Percentiles rank a stretch among this genome's conserved stretches.
phyloP scores from a whole-genome alignment of 345 rosid genomes.

The Populus euphratica region DNA sequence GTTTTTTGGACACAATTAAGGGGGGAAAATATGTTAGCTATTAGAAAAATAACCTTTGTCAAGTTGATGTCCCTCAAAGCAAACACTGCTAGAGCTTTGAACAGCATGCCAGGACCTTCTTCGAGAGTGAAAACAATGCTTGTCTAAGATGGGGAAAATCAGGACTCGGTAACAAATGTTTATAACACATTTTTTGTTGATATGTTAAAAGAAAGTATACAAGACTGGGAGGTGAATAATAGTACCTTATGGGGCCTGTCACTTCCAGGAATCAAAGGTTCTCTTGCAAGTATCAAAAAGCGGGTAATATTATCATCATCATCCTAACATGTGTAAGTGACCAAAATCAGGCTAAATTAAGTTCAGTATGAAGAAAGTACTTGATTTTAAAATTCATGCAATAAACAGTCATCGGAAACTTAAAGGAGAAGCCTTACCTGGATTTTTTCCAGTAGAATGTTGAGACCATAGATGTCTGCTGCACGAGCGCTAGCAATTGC shows the following conservation, averaged over 20 bases:
- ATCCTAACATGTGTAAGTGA: conserved; percentile 47
- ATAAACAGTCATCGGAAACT: not conserved
- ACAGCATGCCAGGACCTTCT: conserved; percentile 88
- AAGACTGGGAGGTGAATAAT: not conserved
- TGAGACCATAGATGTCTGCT: conserved; percentile 79
- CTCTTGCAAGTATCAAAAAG: conserved; percentile 84
- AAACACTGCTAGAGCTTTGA: conserved; percentile 90
- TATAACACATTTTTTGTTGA: not conserved
- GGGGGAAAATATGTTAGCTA: not conserved
- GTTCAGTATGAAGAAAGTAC: not conserved
- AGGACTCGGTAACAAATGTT: conserved; percentile 6
- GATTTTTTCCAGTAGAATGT: conserved; percentile 65
- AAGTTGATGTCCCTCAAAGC: conserved; percentile 76
- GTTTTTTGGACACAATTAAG: not conserved
- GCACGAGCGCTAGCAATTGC: conserved; percentile 93
- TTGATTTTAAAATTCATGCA: conserved; percentile 4
- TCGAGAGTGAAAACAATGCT: conserved; percentile 94
- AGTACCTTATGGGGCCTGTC: conserved; percentile 69
- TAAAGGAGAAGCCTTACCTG: conserved; percentile 45
- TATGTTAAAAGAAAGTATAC: not conserved
- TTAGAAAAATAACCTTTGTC: conserved; percentile 49
- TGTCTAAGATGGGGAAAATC: conserved; percentile 42
- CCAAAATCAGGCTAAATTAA: not conserved
- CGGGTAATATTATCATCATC: conserved; percentile 72
- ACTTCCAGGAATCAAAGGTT: conserved; percentile 75